A percentile compares a stretch with the other conserved stretches of the same genome.
Conservation (phyloP, 768 basidiomycete genomes). For the Suillus spraguei region DNA sequence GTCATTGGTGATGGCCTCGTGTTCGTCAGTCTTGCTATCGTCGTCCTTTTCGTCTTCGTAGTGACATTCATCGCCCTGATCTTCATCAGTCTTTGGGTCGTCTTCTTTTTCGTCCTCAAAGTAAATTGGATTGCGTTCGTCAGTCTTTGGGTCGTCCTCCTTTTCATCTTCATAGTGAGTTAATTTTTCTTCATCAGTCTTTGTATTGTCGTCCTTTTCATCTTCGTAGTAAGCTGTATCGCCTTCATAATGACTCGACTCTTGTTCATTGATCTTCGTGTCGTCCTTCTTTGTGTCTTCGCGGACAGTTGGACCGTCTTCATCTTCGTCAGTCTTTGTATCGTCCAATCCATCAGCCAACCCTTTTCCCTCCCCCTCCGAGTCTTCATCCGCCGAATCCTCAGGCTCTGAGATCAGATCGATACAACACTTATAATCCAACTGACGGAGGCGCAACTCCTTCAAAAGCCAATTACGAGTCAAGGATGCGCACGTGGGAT, state of each 20-base stretch:
- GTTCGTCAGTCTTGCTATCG: background rate
- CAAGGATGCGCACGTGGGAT: background rate
- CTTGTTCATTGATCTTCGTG: background rate
- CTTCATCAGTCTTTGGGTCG: background rate
- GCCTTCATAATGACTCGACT: background rate
- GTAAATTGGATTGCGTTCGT: background rate
- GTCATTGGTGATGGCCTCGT: background rate
- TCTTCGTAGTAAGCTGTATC: no score
- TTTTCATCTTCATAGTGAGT: background rate
- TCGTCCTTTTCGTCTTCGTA: background rate
- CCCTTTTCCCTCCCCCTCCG: background rate
- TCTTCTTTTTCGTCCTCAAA: background rate
- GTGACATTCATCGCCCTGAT: background rate
- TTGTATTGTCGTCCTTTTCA: background rate
- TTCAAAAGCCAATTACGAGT: conserved; percentile 4
- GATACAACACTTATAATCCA: background rate
- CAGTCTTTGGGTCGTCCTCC: background rate
- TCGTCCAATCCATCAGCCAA: background rate
- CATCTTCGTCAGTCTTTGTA: background rate
- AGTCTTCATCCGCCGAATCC: background rate
- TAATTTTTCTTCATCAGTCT: background rate
- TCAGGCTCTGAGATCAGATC: background rate
- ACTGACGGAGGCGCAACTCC: background rate
- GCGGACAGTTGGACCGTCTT: background rate
- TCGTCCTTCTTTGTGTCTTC: background rate